phyloP scores from a whole-genome alignment of 352 stramenopile genomes.

The Pythium biforme region DNA sequence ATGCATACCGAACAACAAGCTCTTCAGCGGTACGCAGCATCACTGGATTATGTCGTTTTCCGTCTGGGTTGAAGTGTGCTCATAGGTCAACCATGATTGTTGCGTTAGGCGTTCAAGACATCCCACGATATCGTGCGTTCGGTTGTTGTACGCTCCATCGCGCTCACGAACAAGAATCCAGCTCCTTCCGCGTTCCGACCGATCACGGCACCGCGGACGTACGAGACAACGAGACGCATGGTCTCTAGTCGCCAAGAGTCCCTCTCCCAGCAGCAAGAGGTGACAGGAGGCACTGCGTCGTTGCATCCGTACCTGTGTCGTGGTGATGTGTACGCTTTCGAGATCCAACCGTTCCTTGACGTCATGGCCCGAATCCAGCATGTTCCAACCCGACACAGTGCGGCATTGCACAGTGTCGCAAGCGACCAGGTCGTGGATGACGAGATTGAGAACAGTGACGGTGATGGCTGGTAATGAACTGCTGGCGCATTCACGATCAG shows the following conservation, averaged over 20 bases:
- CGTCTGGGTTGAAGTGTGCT: too few species aligned
- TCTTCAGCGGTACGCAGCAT: slow-evolving; percentile 42
- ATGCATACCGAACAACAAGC: slow-evolving; percentile 47
- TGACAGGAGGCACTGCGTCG: slow-evolving; percentile 1
- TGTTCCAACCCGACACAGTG: not conserved
- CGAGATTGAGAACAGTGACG: slow-evolving; percentile 70
- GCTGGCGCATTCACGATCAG: not conserved
- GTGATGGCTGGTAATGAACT: slow-evolving; percentile 35
- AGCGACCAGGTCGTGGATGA: slow-evolving; percentile 41
- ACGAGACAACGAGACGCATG: slow-evolving; percentile 30
- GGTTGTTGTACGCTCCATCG: slow-evolving; percentile 62
- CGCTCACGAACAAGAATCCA: slow-evolving; percentile 68
- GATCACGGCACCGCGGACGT: slow-evolving; percentile 55
- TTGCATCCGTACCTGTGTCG: slow-evolving; percentile 34
- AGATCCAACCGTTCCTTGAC: slow-evolving; percentile 67
- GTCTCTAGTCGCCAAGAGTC: slow-evolving; percentile 40
- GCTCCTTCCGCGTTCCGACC: slow-evolving; percentile 69
- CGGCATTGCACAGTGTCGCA: not conserved
- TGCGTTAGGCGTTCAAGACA: slow-evolving; percentile 65
- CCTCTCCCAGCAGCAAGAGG: slow-evolving; percentile 41
- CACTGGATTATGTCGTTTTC: not conserved
- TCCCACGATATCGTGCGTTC: slow-evolving; percentile 49
- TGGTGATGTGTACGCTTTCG: slow-evolving; percentile 61
- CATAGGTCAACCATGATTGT: not conserved
- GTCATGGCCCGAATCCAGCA: slow-evolving; percentile 31